phyloP scores from a whole-genome alignment of 441 rosid species.

The Euphorbia schlechtendalii region DNA sequence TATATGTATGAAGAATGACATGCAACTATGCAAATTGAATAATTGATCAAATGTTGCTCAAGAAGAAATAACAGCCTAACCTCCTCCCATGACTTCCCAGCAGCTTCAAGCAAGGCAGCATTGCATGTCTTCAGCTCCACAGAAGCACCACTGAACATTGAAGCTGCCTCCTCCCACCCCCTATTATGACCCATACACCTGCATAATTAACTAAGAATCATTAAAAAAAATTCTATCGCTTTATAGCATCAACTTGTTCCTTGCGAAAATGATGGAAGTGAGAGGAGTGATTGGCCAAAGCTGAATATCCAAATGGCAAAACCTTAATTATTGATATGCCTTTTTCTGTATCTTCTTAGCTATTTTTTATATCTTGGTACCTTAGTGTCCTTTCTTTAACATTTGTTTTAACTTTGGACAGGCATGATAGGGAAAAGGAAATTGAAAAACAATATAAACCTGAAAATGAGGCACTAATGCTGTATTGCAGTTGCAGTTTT shows the following conservation, averaged over 20 bases:
- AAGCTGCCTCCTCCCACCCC: conserved; percentile 99
- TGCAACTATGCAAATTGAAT: not conserved
- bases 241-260: not conserved
- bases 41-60: not conserved
- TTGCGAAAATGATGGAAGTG: not conserved
- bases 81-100: conserved; percentile 91
- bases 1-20: not conserved
- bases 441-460: not conserved
- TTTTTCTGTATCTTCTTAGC: not conserved
- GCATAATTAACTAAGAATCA: conserved; percentile 7
- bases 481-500: not conserved
- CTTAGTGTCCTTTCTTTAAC: not conserved
- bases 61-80: conserved; percentile 27
- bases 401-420: not conserved
- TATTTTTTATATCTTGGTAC: not conserved
- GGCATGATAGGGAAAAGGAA: not conserved
- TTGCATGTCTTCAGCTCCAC: conserved; percentile 84
- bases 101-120: conserved; percentile 93
- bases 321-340: not conserved
- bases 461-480: not conserved
- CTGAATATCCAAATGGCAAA: not conserved
- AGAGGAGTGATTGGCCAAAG: not conserved
- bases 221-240: not conserved
- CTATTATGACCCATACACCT: conserved; percentile 99
- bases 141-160: conserved; percentile 63